Evolutionary conservation across 148 eudicot species (phyloP), one percentile per base, ranked within the genome.

Genomic region (Camellia lanceoleosa): DNA sequence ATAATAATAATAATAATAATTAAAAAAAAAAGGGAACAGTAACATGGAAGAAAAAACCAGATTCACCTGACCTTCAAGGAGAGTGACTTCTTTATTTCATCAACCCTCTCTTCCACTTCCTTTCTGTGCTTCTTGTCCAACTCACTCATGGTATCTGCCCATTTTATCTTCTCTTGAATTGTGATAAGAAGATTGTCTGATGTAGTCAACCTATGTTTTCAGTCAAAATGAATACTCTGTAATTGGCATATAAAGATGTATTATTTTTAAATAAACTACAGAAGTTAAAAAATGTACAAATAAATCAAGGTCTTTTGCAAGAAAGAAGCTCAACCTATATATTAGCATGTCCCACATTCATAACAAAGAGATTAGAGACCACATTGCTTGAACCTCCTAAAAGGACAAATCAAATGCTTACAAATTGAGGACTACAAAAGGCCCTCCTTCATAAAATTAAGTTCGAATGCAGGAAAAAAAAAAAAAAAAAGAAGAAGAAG

Each of bases 131-230:
- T 92, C 86, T 85, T 89, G 87, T 94, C 93, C 85, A 87, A 77
- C 84, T 91, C 94, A 78, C 90, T 90, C 98, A 92, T 92, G 75
- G 83, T 80, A 87, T 92, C 97, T 54, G 97, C 98, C 98, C 97
- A 94, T 80, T 90, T 94, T 77, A 94, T 94, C 91, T 94, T 94
- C 81, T 94, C 98, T 87, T 94, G 95, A 60, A 94, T 94, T 70
- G 98, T 69, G 64, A 87, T 72, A 19, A 94, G 91, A 47, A 94
- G 88, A 78, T 88, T 79, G 78, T 94, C 98, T 13, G 98, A 94
- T 20, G 97, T 94, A 58, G 87, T 79, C 84, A 92, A 77, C 98
- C 98, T 94, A 79, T 72, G 69, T 65, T 51, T 56, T 51, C 41
- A 13, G 19, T 73, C 4, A 51, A 38, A 67, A 51, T 15, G 47